Evolutionary conservation across 1,284 basidiomycete genomes (phyloP).

Genomic region (Irpex lacteus): DNA sequence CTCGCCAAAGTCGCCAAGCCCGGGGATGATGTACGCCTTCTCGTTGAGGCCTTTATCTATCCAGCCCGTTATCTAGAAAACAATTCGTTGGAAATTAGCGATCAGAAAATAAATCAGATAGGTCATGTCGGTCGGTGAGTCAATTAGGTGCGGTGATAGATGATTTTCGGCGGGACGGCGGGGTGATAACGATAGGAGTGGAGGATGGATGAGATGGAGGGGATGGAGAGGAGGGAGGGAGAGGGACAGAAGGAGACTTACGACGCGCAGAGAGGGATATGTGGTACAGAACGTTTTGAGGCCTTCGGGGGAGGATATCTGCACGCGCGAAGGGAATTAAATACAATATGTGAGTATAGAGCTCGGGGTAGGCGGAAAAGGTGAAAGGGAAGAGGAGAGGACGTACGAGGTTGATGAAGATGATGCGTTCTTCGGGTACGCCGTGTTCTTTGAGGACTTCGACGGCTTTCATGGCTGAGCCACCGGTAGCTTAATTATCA

Average conservation of each 20-base stretch:
- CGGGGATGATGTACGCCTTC: constrained; percentile 86
- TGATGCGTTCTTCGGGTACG: constrained; percentile 87
- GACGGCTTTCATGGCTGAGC: constrained; percentile 96
- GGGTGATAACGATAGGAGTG: too few relatives aligned
- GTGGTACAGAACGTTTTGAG: constrained; percentile 77
- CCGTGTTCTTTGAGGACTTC: constrained; percentile 91
- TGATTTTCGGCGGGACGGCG: too few relatives aligned
- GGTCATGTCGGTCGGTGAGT: too few relatives aligned
- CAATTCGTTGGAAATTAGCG: background rate
- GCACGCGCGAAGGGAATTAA: background rate
- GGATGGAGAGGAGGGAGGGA: background rate
- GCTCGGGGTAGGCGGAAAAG: background rate
- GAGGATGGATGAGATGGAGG: too few relatives aligned
- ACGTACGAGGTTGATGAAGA: constrained; percentile 92
- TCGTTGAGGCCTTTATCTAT: constrained; percentile 94
- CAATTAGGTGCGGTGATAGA: too few relatives aligned
- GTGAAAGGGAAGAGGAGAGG: background rate
- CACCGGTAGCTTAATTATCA: constrained; percentile 71
- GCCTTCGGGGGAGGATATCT: constrained; percentile 94
- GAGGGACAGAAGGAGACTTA: constrained; percentile 38
- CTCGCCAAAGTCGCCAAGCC: constrained; percentile 91
- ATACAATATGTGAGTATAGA: background rate
- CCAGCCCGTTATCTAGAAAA: constrained; percentile 87
- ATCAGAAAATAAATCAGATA: too few relatives aligned
- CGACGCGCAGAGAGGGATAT: constrained; percentile 83